phyloP scores from a whole-genome alignment of 163 green algal genomes.

The Scenedesmus sp. region DNA sequence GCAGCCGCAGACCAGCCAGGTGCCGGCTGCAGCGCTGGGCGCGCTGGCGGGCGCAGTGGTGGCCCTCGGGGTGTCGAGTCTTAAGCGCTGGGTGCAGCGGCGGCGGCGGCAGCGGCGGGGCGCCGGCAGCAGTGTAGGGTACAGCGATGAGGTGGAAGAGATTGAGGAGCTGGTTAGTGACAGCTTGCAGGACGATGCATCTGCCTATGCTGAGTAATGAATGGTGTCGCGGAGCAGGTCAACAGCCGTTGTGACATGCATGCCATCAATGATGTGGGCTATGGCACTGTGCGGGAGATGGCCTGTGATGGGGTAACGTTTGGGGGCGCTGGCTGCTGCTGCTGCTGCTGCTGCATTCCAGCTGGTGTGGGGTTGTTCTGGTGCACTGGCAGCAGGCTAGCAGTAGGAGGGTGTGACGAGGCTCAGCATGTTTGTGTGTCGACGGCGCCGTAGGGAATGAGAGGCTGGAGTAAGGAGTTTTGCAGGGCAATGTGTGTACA shows the following conservation, averaged over 20 bases:
- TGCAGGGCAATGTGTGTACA: no score
- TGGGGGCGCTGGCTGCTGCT: background rate
- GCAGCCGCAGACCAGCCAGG: background rate
- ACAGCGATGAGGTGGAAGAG: background rate
- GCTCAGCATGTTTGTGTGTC: no score
- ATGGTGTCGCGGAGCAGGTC: background rate
- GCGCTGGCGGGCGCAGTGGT: conserved; percentile 18
- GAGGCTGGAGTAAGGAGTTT: no score
- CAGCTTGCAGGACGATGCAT: conserved; percentile 23
- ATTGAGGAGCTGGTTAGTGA: conserved; percentile 12
- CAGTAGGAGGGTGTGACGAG: no score
- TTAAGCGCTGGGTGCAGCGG: conserved; percentile 35
- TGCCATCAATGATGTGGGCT: background rate
- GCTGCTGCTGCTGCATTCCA: background rate
- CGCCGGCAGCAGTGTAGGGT: background rate
- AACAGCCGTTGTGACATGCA: background rate
- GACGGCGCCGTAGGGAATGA: no score
- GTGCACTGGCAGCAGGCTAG: background rate
- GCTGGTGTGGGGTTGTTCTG: background rate
- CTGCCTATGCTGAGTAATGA: background rate
- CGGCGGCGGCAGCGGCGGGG: conserved; percentile 23
- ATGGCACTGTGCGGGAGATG: background rate
- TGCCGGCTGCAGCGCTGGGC: background rate
- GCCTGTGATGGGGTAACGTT: background rate
- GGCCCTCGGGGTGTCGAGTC: background rate